Evolutionary conservation across 1,139 yeast genomes (phyloP), one percentile per base, ranked within the genome.

Genomic region (Diutina sp.): DNA sequence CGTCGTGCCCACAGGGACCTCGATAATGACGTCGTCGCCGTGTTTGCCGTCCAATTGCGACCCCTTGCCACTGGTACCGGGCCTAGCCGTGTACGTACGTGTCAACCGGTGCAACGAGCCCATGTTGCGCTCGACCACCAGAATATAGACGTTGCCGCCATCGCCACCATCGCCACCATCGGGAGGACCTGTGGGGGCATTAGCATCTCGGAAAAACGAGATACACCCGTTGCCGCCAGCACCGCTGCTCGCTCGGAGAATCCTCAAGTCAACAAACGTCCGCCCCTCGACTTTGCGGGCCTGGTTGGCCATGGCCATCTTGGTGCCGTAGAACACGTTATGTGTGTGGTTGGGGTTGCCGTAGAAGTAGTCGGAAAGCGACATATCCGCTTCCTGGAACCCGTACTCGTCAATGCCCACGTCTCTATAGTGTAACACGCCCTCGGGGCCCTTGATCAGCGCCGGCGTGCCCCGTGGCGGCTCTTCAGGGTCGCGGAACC

Each of bases 161-260:
- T 77, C 74, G 6, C 99, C 99, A 29, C 99, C 99, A 69, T 93
- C 98, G 16, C 99, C 99, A 29, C 99, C 99, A 68, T 91, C 96
- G 0, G 99, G 96, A 0, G 99, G 98, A 0, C 99, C 99, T 21
- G 79, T 77, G 0, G 96, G 78, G 51, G 89, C 73, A 56, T 90
- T 88, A 1, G 96, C 89, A 63, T 90, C 98, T 60, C 96, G 73
- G 61, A 86, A 80, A 67, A 93, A 93, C 0, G 97, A 86, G 0
- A 90, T 86, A 55, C 83, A 78, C 6, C 99, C 99, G 66, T 85
- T 78, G 1, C 99, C 99, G 35, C 99, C 99, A 55, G 73, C 75
- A 0, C 99, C 99, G 52, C 95, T 83, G 11, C 71, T 70, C n/a
- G 88, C 73, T 57, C 81, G 78, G 6, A 90, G 76, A 16, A 90